Evolutionary conservation across 768 basidiomycete genomes (phyloP).

Genomic region (Trametes villosa): DNA sequence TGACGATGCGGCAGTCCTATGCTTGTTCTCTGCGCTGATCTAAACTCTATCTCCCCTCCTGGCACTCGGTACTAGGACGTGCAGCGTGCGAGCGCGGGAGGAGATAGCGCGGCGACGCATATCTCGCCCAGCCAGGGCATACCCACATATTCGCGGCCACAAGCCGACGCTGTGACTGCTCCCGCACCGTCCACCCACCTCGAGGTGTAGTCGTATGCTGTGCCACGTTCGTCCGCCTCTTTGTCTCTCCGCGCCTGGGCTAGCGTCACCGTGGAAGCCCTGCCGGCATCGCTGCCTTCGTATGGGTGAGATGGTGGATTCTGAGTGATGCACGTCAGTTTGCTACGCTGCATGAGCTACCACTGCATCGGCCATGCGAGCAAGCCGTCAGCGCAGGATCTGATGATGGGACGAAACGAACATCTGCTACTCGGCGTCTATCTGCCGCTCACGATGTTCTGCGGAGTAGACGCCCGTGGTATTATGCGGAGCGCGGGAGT

Average conservation of each 20-base stretch:
- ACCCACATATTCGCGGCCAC: not conserved
- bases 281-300: not conserved
- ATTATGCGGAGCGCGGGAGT: not conserved
- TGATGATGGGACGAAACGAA: slow-evolving; percentile 5
- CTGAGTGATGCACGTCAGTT: not conserved
- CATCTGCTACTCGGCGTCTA: not conserved
- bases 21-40: slow-evolving; percentile 12
- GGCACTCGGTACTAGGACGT: not conserved
- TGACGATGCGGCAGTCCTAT: slow-evolving; percentile 10
- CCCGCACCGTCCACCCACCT: not conserved
- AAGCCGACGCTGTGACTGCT: not conserved
- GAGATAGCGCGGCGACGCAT: slow-evolving; percentile 4
- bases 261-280: not conserved
- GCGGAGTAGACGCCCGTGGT: not conserved
- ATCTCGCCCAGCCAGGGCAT: not conserved
- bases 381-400: not conserved
- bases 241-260: not conserved
- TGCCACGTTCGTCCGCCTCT: not conserved
- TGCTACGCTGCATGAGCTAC: not conserved
- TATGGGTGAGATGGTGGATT: not conserved
- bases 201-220: not conserved
- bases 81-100: slow-evolving; percentile 2
- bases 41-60: slow-evolving; percentile 8
- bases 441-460: not conserved
- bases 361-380: not conserved